A percentile compares a stretch with the other conserved stretches of the same genome.
Evolutionary conservation across 768 basidiomycete species (phyloP).

Genomic region (Leccinellum rugosiceps): DNA sequence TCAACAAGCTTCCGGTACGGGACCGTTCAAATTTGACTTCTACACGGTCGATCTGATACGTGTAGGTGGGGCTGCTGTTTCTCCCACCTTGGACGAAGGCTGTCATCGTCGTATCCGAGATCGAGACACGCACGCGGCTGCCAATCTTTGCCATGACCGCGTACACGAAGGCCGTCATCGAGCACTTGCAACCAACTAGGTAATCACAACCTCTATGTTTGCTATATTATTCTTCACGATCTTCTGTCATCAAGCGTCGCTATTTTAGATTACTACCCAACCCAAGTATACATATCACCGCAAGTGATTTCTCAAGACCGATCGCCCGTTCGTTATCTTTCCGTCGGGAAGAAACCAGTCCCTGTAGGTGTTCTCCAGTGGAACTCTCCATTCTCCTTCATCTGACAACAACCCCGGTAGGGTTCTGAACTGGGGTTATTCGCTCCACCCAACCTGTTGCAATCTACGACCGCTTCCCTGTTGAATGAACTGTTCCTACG

Average conservation of each 20-base stretch:
- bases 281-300: constrained; percentile 44
- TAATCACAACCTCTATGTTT: constrained; percentile 18
- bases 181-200: constrained; percentile 45
- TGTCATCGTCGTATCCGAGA: constrained; percentile 53
- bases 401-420: constrained; percentile 22
- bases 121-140: constrained; percentile 37
- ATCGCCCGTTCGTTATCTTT: constrained; percentile 55
- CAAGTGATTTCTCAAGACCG: constrained; percentile 34
- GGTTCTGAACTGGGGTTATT: constrained; percentile 37
- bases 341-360: constrained; percentile 19
- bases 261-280: constrained; percentile 52
- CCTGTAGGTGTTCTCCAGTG: constrained; percentile 14
- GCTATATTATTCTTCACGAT: not conserved
- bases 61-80: constrained; percentile 51
- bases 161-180: constrained; percentile 44
- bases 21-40: not conserved
- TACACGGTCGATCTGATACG: not conserved
- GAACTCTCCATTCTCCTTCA: too few relatives aligned
- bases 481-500: constrained; percentile 29
- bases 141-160: constrained; percentile 50
- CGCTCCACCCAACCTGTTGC: constrained; percentile 55
- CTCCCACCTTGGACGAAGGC: constrained; percentile 46
- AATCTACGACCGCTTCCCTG: constrained; percentile 53
- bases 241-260: constrained; percentile 35
- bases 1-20: constrained; percentile 46